A percentile compares a stretch with the other conserved stretches of the same genome.
Conservation (phyloP, 192 early-diverging fungal genomes). For the Mortierella hygrophila region DNA sequence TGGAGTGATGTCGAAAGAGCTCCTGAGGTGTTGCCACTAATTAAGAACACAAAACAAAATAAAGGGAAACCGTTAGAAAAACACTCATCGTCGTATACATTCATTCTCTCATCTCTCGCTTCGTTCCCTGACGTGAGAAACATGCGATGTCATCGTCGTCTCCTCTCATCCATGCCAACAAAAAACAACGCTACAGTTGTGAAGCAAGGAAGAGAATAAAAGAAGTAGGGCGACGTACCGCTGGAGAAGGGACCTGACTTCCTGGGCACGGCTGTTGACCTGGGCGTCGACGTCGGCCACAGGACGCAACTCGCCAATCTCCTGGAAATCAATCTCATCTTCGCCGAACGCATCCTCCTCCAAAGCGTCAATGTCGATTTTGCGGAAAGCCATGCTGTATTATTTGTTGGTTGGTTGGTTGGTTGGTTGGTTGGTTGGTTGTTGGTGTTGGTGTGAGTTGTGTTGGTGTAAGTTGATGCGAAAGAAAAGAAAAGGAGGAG, state of each 20-base stretch:
- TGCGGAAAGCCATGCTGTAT: slow-evolving; percentile 73
- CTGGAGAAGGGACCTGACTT: slow-evolving; percentile 75
- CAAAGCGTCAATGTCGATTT: slow-evolving; percentile 73
- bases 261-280: slow-evolving; percentile 67
- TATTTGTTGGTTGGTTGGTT: background rate
- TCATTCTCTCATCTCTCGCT: background rate
- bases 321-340: slow-evolving; percentile 55
- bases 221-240: slow-evolving; percentile 39
- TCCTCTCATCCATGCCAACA: background rate
- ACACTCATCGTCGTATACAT: background rate
- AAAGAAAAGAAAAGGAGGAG: background rate
- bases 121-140: background rate
- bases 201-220: background rate
- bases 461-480: background rate
- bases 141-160: background rate
- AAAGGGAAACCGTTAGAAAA: background rate
- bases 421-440: background rate
- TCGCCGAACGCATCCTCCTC: slow-evolving; percentile 54
- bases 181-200: background rate
- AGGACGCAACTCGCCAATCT: slow-evolving; percentile 57
- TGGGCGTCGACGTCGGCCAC: slow-evolving; percentile 62
- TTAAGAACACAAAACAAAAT: background rate
- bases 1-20: slow-evolving; percentile 74
- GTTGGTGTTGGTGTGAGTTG: background rate
- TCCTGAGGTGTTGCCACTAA: slow-evolving; percentile 67